Base-by-base conservation (phyloP, 2,329 filamentous ascomycete genomes). In the Trichoderma gracile region DNA sequence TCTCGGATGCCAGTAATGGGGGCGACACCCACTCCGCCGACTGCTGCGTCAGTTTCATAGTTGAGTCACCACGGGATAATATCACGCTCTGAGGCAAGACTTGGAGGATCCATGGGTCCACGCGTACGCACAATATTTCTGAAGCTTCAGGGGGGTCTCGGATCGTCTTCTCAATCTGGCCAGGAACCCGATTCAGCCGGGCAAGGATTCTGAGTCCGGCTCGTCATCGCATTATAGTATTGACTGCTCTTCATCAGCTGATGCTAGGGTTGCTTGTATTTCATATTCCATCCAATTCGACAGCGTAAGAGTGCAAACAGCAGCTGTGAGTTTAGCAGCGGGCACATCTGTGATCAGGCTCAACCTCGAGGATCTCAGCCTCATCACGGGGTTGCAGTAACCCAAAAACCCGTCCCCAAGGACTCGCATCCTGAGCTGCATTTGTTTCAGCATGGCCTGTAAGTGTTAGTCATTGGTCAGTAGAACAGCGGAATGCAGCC, bases 271-370 rank as follows among this genome's bases (percentile, higher is more conserved):
- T 23, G 21, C 42, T 46, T 33, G 12, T 9, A 25, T 21, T 46
- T 46, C 54, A 40, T 57, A 45, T 57, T 57, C n/a, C 25, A 15
- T 17, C 54, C 54, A 45, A 57, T 57, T 3, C 17, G 14, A 30
- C 23, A 46, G 17, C 40, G 19, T 25, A 19, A 17, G n/a, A 1
- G 40, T 23, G 15, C 3, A 5, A 14, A 54, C 23, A 30, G 23
- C 52, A 30, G n/a, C 3, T 30, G 30, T 56, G 53, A 56, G 21
- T 21, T 27, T 42, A 10, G 38, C n/a, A 10, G 53, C 43, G 38
- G 21, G 9, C 19, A 42, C 15, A 19, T 9, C 30, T 33, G 9
- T 12, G 1, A 7, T 3, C 21, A 40, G 7, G 19, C 17, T 21
- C 0, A 12, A 19, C 27, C 21, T 54, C 12, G 33, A 7, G 52